A percentile compares a stretch with the other conserved stretches of the same genome.
Conservation (phyloP, 2,329 filamentous ascomycete species). For the Botryotinia calthae region DNA sequence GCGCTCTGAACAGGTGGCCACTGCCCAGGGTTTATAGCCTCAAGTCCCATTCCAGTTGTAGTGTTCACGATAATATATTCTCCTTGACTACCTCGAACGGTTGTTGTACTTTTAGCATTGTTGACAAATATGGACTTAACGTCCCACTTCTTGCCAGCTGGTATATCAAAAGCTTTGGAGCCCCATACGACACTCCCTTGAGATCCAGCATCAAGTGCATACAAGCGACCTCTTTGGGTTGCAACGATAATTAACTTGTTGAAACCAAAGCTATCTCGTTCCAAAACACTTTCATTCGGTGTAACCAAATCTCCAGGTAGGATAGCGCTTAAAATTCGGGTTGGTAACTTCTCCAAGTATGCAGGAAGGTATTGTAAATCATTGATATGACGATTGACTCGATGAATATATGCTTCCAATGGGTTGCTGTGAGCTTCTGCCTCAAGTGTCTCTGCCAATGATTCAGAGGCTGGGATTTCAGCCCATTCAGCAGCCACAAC, state of each 20-base stretch:
- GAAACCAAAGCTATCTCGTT: conserved; percentile 79
- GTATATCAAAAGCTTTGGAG: conserved; percentile 58
- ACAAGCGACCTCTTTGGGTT: conserved; percentile 74
- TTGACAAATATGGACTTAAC: conserved; percentile 66
- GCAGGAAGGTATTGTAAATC: conserved; percentile 76
- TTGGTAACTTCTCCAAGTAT: conserved; percentile 68
- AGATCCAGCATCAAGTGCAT: conserved; percentile 74
- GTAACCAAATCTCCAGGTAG: conserved; percentile 51
- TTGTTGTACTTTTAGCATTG: conserved; percentile 49
- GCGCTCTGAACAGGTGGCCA: conserved; percentile 47
- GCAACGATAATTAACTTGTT: conserved; percentile 80
- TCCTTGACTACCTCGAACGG: conserved; percentile 47
- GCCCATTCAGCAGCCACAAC: conserved; percentile 79
- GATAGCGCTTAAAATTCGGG: conserved; percentile 62
- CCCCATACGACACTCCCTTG: conserved; percentile 76
- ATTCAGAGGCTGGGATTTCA: conserved; percentile 69
- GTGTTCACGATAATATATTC: conserved; percentile 58
- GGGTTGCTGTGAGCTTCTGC: conserved; percentile 82
- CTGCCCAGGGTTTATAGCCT: conserved; percentile 44
- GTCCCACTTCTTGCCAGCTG: conserved; percentile 57
- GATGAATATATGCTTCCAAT: conserved; percentile 79
- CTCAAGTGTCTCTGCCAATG: conserved; percentile 76
- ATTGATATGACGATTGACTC: conserved; percentile 74
- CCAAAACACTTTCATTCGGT: conserved; percentile 47
- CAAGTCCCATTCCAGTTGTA: conserved; percentile 50